Evolutionary conservation across 371 early-diverging fungal species (phyloP), one percentile per base, ranked within the genome.

Genomic region (Saksenaea vasiformis): DNA sequence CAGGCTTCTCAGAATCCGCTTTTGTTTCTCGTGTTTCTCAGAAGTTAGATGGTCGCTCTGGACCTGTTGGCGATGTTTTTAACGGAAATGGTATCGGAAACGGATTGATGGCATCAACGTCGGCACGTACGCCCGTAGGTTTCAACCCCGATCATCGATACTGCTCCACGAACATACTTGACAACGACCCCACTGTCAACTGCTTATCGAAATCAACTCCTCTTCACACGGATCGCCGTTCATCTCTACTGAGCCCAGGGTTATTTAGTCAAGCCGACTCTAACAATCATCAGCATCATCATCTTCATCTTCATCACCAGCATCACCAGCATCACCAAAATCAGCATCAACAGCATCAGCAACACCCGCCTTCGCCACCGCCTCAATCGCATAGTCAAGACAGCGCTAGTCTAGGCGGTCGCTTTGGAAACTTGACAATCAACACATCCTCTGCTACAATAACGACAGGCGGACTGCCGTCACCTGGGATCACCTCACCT

Each of bases 61-160:
- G 51, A 47, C 22, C 51, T 19, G 51, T 47, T 7, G 51, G 51
- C 22, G 51, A 47, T 22, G 22, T 47, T 7, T 47, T 47, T 22
- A 47, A 47, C 51, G 61, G 53, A 19, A 61, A 53, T 37, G 59
- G 65, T 11, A 47, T 47, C 51, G 51, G 51, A 47, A 47, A 47
- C 51, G 65, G 65, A 35, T 55, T 65, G 54, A 59, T 65, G 36
- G 58, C 65, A 28, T 61, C 57, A 71, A 77, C 58, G 64, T 78
- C 57, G 26, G 70, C 61, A 56, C 76, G 24, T 67, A 74, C 47
- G 64, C 75, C 39, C 70, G 74, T 59, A 58, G 71, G 31, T 65
- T 72, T 54, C 70, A 74, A 61, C 61, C 41, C 67, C 13, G 64
- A 57, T 13, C 64, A 67, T 44, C 64, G 72, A 0, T 71, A 51